Conservation (phyloP, 106 monocot species). For the Dendrobium chrysotoxum region DNA sequence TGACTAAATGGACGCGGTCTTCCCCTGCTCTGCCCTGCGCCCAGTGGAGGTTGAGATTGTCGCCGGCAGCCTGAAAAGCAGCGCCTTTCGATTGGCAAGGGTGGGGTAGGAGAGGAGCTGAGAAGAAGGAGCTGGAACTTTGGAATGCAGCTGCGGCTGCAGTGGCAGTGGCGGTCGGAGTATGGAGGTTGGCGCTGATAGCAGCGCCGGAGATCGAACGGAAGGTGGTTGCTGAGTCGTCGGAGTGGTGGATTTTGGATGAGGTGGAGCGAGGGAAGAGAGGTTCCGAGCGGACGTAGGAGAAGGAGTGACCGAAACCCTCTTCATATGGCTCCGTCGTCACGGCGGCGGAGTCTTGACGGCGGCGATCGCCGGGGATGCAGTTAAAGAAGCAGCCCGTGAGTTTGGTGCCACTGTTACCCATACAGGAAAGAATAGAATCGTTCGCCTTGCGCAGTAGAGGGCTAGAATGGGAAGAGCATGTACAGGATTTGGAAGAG, state of each 20-base stretch:
- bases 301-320: conserved; percentile 72
- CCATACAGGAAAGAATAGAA: conserved; percentile 23
- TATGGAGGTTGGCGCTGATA: conserved; percentile 65
- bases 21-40: conserved; percentile 69
- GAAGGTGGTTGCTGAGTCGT: conserved; percentile 14
- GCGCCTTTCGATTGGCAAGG: not conserved
- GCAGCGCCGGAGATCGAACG: conserved; percentile 65
- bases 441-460: too few species aligned
- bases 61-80: not conserved
- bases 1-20: conserved; percentile 51
- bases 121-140: conserved; percentile 68
- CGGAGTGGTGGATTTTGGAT: conserved; percentile 1
- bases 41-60: conserved; percentile 23
- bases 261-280: not conserved
- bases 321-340: conserved; percentile 27
- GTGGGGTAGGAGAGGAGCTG: conserved; percentile 35
- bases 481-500: not conserved
- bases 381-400: conserved; percentile 26
- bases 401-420: conserved; percentile 39
- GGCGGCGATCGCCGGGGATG: conserved; percentile 10
- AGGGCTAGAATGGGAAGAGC: not conserved
- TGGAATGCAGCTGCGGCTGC: conserved; percentile 53
- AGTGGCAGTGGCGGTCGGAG: conserved; percentile 38
- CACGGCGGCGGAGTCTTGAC: conserved; percentile 16
- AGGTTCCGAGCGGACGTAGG: conserved; percentile 34